Percentiles rank a stretch among this genome's conserved stretches.
Evolutionary conservation across 1,284 basidiomycete genomes (phyloP).

Genomic region (Anthracocystis panici-leucophaei): DNA sequence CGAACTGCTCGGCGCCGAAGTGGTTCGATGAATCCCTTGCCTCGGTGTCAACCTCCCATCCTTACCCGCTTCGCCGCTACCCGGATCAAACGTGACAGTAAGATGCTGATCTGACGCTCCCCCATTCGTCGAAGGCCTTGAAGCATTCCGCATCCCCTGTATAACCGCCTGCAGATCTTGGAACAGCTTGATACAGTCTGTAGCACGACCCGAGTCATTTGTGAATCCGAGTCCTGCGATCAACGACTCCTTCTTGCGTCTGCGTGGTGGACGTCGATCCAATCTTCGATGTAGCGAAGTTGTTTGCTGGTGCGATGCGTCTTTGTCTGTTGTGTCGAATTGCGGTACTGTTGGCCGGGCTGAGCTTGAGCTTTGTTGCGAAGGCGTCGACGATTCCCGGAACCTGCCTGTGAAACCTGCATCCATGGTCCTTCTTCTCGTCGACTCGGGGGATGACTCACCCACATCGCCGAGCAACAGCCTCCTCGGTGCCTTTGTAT

Average conservation of each 20-base stretch:
- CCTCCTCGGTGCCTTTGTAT: slow-evolving; percentile 10
- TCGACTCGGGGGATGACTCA: slow-evolving; percentile 46
- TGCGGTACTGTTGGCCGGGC: background rate
- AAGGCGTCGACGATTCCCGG: slow-evolving; percentile 12
- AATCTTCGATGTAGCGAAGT: slow-evolving; percentile 15
- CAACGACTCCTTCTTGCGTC: slow-evolving; percentile 44
- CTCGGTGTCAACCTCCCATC: slow-evolving; percentile 29
- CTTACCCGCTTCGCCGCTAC: background rate
- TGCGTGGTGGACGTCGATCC: slow-evolving; percentile 35
- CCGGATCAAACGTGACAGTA: slow-evolving; percentile 14
- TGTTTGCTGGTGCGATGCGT: slow-evolving; percentile 8
- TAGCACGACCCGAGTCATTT: slow-evolving; percentile 18
- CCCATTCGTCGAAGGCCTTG: slow-evolving; percentile 12
- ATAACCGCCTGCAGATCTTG: slow-evolving; percentile 48
- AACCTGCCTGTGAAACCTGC: slow-evolving; percentile 41
- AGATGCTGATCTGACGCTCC: slow-evolving; percentile 2
- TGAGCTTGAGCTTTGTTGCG: slow-evolving; percentile 13
- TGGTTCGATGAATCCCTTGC: slow-evolving; percentile 35
- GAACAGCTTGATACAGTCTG: slow-evolving; percentile 45
- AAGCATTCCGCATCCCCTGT: slow-evolving; percentile 26
- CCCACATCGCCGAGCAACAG: slow-evolving; percentile 38
- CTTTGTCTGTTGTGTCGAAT: slow-evolving; percentile 1
- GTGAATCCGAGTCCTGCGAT: slow-evolving; percentile 41
- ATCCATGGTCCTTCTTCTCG: slow-evolving; percentile 36
- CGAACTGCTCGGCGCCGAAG: slow-evolving; percentile 28